Percentiles rank a stretch among this genome's conserved stretches.
Conservation (phyloP, 257 asterid genomes). For the Voacanga thouarsii region DNA sequence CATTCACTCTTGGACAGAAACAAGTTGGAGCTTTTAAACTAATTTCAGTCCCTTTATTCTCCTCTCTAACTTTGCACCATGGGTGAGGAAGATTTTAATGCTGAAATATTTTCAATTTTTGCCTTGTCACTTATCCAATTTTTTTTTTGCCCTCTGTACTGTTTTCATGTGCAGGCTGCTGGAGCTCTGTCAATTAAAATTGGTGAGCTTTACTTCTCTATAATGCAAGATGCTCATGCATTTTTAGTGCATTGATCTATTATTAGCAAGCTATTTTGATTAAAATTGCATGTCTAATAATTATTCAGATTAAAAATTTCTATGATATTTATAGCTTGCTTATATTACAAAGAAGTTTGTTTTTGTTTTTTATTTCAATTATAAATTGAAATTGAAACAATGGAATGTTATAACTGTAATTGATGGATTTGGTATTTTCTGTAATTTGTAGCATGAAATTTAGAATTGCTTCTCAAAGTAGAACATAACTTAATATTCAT, state of each 20-base stretch:
- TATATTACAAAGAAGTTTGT: not conserved
- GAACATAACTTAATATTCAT: not conserved
- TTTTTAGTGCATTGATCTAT: not conserved
- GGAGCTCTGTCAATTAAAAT: slow-evolving; percentile 94
- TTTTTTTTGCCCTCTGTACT: slow-evolving; percentile 1
- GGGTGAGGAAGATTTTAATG: no score
- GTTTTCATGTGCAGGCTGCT: slow-evolving; percentile 75
- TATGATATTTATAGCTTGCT: not conserved
- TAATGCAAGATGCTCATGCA: not conserved
- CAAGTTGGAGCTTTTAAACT: no score
- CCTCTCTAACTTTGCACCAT: no score
- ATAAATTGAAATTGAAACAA: not conserved
- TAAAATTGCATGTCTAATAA: not conserved
- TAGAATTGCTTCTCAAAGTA: not conserved
- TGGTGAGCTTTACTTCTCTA: slow-evolving; percentile 44
- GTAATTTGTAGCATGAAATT: not conserved
- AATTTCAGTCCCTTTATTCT: no score
- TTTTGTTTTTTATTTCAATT: no score
- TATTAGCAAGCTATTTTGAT: not conserved
- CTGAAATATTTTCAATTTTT: no score
- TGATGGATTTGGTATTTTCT: not conserved
- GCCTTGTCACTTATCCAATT: slow-evolving; percentile 3
- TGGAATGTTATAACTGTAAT: not conserved
- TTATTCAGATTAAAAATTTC: not conserved
- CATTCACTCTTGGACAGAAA: no score